Evolutionary conservation across 768 basidiomycete genomes (phyloP).

Genomic region (Tephrocybe sp.): DNA sequence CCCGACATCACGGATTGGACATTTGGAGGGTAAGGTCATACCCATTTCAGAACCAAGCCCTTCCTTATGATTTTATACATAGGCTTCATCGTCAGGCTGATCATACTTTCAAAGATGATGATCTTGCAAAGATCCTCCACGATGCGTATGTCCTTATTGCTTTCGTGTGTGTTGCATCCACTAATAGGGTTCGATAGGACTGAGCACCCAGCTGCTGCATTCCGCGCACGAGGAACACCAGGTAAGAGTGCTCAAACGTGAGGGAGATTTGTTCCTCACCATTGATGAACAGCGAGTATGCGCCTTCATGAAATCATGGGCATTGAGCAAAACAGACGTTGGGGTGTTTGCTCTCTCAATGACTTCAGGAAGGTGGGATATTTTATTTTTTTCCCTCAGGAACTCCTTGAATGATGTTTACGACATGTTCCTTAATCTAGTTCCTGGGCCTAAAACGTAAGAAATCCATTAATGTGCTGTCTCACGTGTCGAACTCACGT

Average conservation of each 20-base stretch:
- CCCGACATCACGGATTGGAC: constrained; percentile 63
- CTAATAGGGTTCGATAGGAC: constrained; percentile 42
- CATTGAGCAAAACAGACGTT: constrained; percentile 70
- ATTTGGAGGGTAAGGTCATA: constrained; percentile 51
- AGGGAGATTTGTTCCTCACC: neutral
- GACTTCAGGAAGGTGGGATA: constrained; percentile 68
- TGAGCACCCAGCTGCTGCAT: constrained; percentile 68
- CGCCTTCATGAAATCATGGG: constrained; percentile 83
- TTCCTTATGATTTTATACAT: neutral
- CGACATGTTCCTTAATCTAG: constrained; percentile 24
- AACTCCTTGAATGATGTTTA: neutral
- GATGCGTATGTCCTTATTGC: constrained; percentile 51
- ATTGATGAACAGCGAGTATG: constrained; percentile 50
- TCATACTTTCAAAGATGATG: constrained; percentile 66
- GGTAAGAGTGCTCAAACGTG: constrained; percentile 19
- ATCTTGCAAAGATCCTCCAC: constrained; percentile 66
- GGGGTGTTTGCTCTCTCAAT: constrained; percentile 84
- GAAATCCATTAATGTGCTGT: constrained; percentile 14
- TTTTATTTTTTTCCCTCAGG: neutral
- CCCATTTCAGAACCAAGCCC: neutral
- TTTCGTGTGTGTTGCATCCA: neutral
- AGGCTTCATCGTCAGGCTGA: constrained; percentile 63
- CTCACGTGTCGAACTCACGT: neutral
- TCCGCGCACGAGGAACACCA: constrained; percentile 78
- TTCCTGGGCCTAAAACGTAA: constrained; percentile 78